Evolutionary conservation across 2,329 filamentous ascomycete species (phyloP).

Genomic region (Dothiorella sarmentorum): DNA sequence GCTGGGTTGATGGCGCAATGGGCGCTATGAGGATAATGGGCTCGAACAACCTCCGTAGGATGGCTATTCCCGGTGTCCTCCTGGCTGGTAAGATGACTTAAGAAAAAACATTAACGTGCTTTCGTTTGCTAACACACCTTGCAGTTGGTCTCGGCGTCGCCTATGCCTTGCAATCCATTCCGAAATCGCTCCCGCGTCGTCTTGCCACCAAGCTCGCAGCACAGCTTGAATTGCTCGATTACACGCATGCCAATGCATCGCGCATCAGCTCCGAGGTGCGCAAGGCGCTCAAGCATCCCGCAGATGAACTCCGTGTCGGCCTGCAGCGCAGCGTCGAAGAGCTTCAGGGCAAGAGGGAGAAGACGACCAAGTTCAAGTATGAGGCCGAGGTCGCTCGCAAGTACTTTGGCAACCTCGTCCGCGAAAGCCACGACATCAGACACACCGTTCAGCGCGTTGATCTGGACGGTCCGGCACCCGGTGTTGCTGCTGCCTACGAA

Average conservation of each 20-base stretch:
- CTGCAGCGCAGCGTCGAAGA: conserved; percentile 84
- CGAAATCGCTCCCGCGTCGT: conserved; percentile 80
- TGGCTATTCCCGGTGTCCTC: conserved; percentile 77
- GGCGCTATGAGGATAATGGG: conserved; percentile 78
- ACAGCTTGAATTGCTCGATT: conserved; percentile 80
- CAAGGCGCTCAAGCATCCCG: conserved; percentile 82
- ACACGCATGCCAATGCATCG: conserved; percentile 81
- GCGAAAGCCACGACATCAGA: conserved; percentile 53
- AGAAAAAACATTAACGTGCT: background rate
- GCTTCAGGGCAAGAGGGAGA: conserved; percentile 71
- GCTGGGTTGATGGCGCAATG: conserved; percentile 85
- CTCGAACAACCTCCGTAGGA: conserved; percentile 72
- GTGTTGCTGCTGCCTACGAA: conserved; percentile 35
- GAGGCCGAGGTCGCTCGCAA: conserved; percentile 86
- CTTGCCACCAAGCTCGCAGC: conserved; percentile 79
- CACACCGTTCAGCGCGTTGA: conserved; percentile 51
- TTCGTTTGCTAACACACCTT: background rate
- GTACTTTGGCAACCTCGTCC: conserved; percentile 84
- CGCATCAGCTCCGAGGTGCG: conserved; percentile 84
- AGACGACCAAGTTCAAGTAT: conserved; percentile 73
- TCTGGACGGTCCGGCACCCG: conserved; percentile 50
- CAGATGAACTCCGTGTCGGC: conserved; percentile 78
- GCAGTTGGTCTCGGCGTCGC: conserved; percentile 69
- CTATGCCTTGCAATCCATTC: conserved; percentile 84
- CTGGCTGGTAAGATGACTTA: conserved; percentile 64